Base-by-base conservation (phyloP, 2,329 filamentous ascomycete species). In the Scorias spongiosa region DNA sequence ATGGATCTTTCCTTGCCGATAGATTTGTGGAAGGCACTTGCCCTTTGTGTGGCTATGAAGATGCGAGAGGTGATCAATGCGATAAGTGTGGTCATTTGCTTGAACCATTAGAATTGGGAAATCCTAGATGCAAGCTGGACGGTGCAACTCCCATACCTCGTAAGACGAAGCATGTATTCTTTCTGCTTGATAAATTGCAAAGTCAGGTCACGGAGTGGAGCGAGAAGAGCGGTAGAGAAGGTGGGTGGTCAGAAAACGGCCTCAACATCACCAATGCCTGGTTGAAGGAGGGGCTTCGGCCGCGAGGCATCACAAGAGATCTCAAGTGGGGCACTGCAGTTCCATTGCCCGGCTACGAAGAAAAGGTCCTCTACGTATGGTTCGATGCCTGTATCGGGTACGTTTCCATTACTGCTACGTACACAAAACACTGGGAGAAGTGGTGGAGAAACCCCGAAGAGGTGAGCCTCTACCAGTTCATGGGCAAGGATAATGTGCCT, bases 301-400 rank as follows among this genome's bases (percentile, higher is more conserved):
- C 81, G 41, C 80, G 89, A 54, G 85, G 84, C 50, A 96, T 96
- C 60, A 94, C 89, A 10, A 72, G 89, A 61, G 89, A 96, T 68
- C 70, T 95, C 47, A 88, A 84, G 61, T 95, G 89, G 89, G 89
- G 89, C 57, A 77, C 76, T 7, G 70, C 74, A 2, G 73, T 78
- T 10, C 74, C 74, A 26, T 57, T 75, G 2, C 63, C 71, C 28
- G 77, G 72, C 10, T 83, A 80, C 54, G 76, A 81, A 50, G 71
- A 80, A 50, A 84, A 84, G 69, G 89, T 94, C 48, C 78, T 95
- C 51, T 95, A 95, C 58, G 87, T 94, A 47, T 84, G 81, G 86
- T 86, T 95, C 59, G 85, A 93, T 60, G 85, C 85, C 44, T 91
- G 84, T 63, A 91, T 94, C 57, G 88, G 88, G 15, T 95, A 95